Evolutionary conservation across 768 basidiomycete genomes (phyloP).

Genomic region (Botryobasidium botryosum): DNA sequence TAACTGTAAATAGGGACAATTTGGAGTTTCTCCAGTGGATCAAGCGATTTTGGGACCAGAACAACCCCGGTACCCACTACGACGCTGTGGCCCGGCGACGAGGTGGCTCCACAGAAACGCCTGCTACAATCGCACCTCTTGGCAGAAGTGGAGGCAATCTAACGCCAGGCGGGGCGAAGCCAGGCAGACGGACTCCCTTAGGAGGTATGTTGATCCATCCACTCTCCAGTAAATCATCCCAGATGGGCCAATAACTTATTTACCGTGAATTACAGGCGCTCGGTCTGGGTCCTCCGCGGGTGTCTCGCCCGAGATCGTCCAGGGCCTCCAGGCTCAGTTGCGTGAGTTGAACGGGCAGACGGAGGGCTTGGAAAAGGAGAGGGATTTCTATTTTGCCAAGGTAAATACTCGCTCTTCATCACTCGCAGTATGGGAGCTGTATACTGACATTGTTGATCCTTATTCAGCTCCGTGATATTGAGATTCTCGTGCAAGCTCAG

Average conservation of each 20-base stretch:
- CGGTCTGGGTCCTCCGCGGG: conserved; percentile 21
- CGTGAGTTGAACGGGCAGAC: conserved; percentile 66
- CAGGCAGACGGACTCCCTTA: conserved; percentile 8
- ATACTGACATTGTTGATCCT: background rate
- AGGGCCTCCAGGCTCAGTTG: conserved; percentile 53
- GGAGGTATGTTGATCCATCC: conserved; percentile 11
- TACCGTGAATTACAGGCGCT: conserved; percentile 1
- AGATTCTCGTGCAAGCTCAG: conserved; percentile 78
- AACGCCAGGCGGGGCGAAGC: background rate
- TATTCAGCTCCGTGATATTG: conserved; percentile 78
- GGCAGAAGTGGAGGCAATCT: conserved; percentile 6
- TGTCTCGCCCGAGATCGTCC: conserved; percentile 19
- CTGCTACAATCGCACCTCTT: conserved; percentile 63
- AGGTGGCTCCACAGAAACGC: conserved; percentile 58
- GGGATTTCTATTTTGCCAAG: conserved; percentile 98
- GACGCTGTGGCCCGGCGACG: conserved; percentile 69
- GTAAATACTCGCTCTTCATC: conserved; percentile 26
- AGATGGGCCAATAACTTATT: too few species aligned
- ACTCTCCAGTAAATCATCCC: too few species aligned
- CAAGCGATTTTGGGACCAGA: conserved; percentile 87
- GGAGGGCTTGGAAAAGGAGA: conserved; percentile 89
- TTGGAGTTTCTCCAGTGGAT: conserved; percentile 98
- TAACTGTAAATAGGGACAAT: conserved; percentile 55
- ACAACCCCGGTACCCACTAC: conserved; percentile 76
- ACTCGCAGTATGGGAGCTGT: background rate